A percentile compares a stretch with the other conserved stretches of the same genome.
phyloP scores from a whole-genome alignment of 139 green algal species.

The Micractinium sp. region DNA sequence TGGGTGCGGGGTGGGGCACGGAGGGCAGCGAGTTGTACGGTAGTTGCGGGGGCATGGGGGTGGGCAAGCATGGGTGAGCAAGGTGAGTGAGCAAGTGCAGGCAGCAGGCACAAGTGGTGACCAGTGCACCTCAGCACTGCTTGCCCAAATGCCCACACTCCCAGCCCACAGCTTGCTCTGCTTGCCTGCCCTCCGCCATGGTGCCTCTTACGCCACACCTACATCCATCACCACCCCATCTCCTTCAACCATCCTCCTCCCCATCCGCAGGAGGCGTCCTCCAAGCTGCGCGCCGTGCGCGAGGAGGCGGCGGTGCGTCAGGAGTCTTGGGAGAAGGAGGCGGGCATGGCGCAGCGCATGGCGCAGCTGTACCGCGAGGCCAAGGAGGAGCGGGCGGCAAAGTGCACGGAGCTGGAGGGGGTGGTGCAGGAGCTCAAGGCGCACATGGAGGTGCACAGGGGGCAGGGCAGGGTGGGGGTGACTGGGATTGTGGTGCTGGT shows the following conservation, averaged over 20 bases:
- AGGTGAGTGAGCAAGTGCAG: background rate
- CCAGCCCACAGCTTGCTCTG: background rate
- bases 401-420: slow-evolving; percentile 61
- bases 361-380: slow-evolving; percentile 51
- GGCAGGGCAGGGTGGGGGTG: background rate
- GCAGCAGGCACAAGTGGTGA: background rate
- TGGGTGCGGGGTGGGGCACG: background rate
- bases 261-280: slow-evolving; percentile 28
- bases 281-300: slow-evolving; percentile 34
- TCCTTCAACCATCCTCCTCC: background rate
- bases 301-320: slow-evolving; percentile 40
- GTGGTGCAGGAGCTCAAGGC: slow-evolving; percentile 57
- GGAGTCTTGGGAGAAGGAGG: slow-evolving; percentile 52
- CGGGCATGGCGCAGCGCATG: slow-evolving; percentile 58
- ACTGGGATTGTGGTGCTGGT: background rate
- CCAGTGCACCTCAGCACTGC: no score
- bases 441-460: slow-evolving; percentile 43
- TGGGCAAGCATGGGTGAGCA: background rate
- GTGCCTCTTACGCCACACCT: background rate
- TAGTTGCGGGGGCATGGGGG: background rate
- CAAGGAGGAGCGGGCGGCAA: slow-evolving; percentile 46
- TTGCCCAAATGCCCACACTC: no score
- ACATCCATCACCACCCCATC: background rate
- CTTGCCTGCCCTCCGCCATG: background rate
- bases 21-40: background rate